Evolutionary conservation across 805 yeast genomes (phyloP), one percentile per base, ranked within the genome.

Genomic region (Blastobotrys robertii): DNA sequence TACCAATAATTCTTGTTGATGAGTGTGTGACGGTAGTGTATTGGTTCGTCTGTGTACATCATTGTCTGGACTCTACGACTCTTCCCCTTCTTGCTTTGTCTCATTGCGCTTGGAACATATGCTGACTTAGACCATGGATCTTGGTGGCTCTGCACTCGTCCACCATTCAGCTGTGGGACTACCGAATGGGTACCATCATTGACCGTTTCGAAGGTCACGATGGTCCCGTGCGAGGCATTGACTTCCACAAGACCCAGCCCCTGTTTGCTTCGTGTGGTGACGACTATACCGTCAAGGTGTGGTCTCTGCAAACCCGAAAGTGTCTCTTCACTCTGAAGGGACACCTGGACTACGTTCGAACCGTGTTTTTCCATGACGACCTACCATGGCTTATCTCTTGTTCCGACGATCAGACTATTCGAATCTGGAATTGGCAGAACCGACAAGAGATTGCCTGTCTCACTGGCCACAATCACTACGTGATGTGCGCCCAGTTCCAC

Each of bases 391-490:
- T 92, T 59, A 77, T 92, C 47, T 82, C 96, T 19, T 80, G 92
- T 48, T 85, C 96, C 37, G 99, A 92, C 65, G 99, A 92, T 70
- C 98, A 92, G 67, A 92, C 99, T 29, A 87, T 94, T 51, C 76
- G 99, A 62, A 90, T 92, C 52, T 92, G 99, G 99, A 94, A 92
- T 68, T 92, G 98, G 98, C 98, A 94, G 70, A 88, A 88, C 63
- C 79, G 98, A 55, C 90, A 87, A 62, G 97, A 92, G 57, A 83
- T 92, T 58, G 97, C 97, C 8, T 86, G 96, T 57, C 69, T 92
- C 53, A 90, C 98, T 6, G 98, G 99, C 49, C 99, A 92, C 65
- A 88, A 86, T 66, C 98, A 92, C 68, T 92, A 94, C 65, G 97
- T 92, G 44, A 85, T 92, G 92, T 84, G 94, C 55, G 97, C 98